phyloP scores from a whole-genome alignment of 768 basidiomycete genomes.

The Phylloporus sp. region DNA sequence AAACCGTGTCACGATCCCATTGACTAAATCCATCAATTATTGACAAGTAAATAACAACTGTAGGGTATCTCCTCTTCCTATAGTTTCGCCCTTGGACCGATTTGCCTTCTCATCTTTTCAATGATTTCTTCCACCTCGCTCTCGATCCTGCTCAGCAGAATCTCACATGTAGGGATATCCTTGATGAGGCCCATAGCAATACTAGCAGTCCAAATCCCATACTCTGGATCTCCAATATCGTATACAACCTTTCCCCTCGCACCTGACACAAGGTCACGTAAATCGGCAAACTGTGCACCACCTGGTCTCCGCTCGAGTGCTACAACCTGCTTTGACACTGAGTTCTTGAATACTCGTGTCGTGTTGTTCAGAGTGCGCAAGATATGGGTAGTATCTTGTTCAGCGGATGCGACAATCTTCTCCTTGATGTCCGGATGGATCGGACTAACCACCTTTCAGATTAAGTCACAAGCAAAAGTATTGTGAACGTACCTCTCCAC shows the following conservation, averaged over 20 bases:
- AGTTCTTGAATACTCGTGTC: constrained; percentile 83
- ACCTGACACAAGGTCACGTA: constrained; percentile 73
- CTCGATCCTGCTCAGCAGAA: constrained; percentile 64
- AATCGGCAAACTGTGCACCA: constrained; percentile 83
- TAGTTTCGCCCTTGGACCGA: constrained; percentile 18
- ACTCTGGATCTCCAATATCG: constrained; percentile 78
- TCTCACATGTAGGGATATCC: constrained; percentile 80
- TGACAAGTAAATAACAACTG: background rate
- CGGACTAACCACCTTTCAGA: constrained; percentile 42
- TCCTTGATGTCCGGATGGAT: constrained; percentile 90
- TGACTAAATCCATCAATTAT: background rate
- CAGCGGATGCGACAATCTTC: constrained; percentile 77
- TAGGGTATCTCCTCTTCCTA: constrained; percentile 10
- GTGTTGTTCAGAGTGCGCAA: constrained; percentile 85
- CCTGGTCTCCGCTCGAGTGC: constrained; percentile 72
- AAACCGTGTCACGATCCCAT: background rate
- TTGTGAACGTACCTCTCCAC: constrained; percentile 56
- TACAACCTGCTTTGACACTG: constrained; percentile 80
- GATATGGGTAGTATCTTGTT: constrained; percentile 83
- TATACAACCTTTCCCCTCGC: constrained; percentile 68
- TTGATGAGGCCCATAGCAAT: constrained; percentile 66
- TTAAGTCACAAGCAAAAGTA: background rate
- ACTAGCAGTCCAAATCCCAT: constrained; percentile 81
- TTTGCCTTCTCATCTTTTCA: constrained; percentile 35
- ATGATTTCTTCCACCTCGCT: constrained; percentile 69